A percentile compares a stretch with the other conserved stretches of the same genome.
phyloP scores from a whole-genome alignment of 192 early-diverging fungal species.

The Podila epigama region DNA sequence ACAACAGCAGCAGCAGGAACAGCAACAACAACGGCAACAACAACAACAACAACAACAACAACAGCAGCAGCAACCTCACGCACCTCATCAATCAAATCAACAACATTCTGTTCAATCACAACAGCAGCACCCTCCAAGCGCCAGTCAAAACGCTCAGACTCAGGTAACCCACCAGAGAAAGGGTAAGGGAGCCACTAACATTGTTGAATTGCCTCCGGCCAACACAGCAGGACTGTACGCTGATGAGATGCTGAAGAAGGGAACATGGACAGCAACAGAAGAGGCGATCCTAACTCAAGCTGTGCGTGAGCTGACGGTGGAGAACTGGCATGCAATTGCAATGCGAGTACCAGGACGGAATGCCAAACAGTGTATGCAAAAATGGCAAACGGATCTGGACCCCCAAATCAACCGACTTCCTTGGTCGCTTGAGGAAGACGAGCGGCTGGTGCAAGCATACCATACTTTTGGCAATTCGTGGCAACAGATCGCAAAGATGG shows the following conservation, averaged over 20 bases:
- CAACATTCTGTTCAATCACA: background rate
- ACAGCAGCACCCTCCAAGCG: background rate
- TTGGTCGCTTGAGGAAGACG: conserved; percentile 38
- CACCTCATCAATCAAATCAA: background rate
- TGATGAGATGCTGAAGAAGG: conserved; percentile 46
- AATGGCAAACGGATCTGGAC: conserved; percentile 49
- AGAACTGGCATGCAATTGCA: conserved; percentile 48
- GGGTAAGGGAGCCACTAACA: no score
- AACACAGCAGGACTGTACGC: background rate
- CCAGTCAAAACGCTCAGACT: background rate
- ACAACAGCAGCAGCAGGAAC: background rate
- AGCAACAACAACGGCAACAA: background rate
- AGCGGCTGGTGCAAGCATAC: conserved; percentile 41
- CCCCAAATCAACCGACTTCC: conserved; percentile 43
- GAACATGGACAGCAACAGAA: conserved; percentile 37
- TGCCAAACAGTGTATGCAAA: conserved; percentile 50
- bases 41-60: background rate
- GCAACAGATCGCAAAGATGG: conserved; percentile 50
- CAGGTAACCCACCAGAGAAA: no score
- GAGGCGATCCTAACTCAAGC: conserved; percentile 40
- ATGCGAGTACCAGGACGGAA: conserved; percentile 46
- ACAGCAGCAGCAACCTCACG: background rate
- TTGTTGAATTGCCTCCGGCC: no score
- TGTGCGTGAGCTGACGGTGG: conserved; percentile 29
- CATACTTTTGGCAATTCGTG: conserved; percentile 46